These are phyloP conservation scores for Aspergillus baeticus DNA, from an alignment of 495 filamentous ascomycete species.

Conservation along the genomic window DNA sequence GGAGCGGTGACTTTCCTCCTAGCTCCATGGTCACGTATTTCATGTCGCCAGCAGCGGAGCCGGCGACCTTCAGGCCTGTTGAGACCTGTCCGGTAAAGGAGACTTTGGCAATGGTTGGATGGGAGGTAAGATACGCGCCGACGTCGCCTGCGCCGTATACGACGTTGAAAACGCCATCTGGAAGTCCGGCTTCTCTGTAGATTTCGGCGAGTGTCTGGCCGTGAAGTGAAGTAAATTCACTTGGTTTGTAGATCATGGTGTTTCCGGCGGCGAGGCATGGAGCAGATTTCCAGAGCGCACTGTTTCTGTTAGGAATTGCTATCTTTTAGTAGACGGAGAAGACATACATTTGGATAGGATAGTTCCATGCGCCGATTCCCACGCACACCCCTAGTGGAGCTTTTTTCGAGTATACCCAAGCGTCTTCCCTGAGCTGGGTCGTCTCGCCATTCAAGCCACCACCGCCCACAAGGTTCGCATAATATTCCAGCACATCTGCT, in stretches of 20 bases:
- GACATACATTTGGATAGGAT: conserved; percentile 73
- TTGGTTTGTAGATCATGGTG: conserved; percentile 84
- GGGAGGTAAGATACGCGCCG: conserved; percentile 65
- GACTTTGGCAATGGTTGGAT: conserved; percentile 72
- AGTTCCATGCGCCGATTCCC: conserved; percentile 83
- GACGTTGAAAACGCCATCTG: conserved; percentile 78
- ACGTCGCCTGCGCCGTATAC: conserved; percentile 72
- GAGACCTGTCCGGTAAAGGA: conserved; percentile 81
- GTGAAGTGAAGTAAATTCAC: conserved; percentile 76
- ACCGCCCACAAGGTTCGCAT: conserved; percentile 67
- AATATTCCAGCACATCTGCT: conserved; percentile 76
- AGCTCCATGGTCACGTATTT: conserved; percentile 87
- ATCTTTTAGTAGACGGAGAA: neutral
- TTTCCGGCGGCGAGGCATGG: conserved; percentile 82
- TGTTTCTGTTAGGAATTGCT: conserved; percentile 14
- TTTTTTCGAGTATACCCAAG: conserved; percentile 74
- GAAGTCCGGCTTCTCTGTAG: conserved; percentile 70
- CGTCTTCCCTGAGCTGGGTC: conserved; percentile 63
- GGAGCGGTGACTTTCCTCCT: conserved; percentile 73
- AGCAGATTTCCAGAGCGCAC: conserved; percentile 80
- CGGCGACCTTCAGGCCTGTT: conserved; percentile 74
- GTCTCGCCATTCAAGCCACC: conserved; percentile 71
- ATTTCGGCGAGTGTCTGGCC: conserved; percentile 66
- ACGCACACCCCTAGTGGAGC: conserved; percentile 74
- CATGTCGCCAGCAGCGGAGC: conserved; percentile 67